phyloP scores from a whole-genome alignment of 805 yeast genomes.

The Suhomyces faveliae region DNA sequence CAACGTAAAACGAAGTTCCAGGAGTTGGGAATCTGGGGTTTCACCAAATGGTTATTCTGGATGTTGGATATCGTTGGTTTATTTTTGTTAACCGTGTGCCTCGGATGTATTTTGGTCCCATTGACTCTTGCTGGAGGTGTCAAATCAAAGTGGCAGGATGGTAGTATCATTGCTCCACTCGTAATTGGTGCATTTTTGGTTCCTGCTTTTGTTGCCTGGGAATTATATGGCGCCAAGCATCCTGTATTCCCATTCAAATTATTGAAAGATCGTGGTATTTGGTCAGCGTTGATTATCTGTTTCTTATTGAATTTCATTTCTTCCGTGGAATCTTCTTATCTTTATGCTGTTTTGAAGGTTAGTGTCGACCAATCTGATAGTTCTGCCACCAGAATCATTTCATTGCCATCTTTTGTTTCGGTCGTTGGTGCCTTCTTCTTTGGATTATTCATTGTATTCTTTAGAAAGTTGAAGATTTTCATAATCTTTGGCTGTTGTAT shows the following conservation, averaged over 20 bases:
- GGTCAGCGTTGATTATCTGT: conserved; percentile 15
- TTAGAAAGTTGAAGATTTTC: conserved; percentile 20
- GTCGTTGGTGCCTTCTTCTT: conserved; percentile 15
- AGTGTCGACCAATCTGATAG: conserved; percentile 14
- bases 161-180: conserved; percentile 9
- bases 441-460: conserved; percentile 14
- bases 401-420: conserved; percentile 15
- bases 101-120: conserved; percentile 36
- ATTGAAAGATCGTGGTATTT: conserved; percentile 18
- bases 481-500: conserved; percentile 22
- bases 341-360: conserved; percentile 16
- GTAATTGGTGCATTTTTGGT: conserved; percentile 14
- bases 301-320: conserved; percentile 15
- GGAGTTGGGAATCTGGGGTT: conserved; percentile 18
- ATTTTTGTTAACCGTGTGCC: conserved; percentile 30
- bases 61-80: conserved; percentile 38
- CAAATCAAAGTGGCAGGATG: conserved; percentile 14
- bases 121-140: conserved; percentile 32
- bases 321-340: conserved; percentile 13
- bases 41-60: conserved; percentile 17
- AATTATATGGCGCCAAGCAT: conserved; percentile 12
- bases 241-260: conserved; percentile 17
- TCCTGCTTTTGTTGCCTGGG: conserved; percentile 16
- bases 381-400: conserved; percentile 17
- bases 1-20: conserved; percentile 17